Evolutionary conservation across 371 early-diverging fungal genomes (phyloP).

Genomic region (Syncephalastrum monosporum): DNA sequence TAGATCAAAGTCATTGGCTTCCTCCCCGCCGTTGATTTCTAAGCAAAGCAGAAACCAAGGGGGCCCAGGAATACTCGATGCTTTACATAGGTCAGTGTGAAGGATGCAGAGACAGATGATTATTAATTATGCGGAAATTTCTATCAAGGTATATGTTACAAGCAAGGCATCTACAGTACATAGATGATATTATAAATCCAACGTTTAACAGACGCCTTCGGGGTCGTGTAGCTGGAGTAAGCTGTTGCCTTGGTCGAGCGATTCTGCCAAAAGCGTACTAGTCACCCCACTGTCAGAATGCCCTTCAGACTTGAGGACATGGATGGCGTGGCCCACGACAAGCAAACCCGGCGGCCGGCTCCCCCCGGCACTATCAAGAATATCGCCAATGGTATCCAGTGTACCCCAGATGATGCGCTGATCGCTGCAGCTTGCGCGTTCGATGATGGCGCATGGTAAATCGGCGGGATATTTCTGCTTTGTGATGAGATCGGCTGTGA

Average conservation of each 20-base stretch:
- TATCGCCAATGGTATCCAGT: constrained; percentile 54
- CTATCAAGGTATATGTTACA: no score
- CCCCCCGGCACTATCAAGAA: constrained; percentile 67
- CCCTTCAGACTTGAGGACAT: constrained; percentile 43
- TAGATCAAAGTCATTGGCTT: no score
- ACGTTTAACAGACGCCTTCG: constrained; percentile 33
- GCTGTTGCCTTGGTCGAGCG: constrained; percentile 9
- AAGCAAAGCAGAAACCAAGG: no score
- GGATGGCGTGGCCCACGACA: constrained; percentile 61
- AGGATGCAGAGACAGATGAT: no score
- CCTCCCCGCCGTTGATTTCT: no score
- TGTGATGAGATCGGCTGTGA: constrained; percentile 57
- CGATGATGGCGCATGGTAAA: constrained; percentile 73
- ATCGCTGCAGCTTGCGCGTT: constrained; percentile 73
- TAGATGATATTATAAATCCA: no score
- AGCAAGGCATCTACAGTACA: no score
- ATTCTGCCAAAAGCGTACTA: constrained; percentile 18
- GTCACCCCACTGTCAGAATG: constrained; percentile 34
- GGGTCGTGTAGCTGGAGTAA: constrained; percentile 45
- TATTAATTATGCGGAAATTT: no score
- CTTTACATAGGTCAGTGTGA: no score
- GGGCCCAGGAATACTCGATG: no score
- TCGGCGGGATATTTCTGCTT: constrained; percentile 59
- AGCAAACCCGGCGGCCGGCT: constrained; percentile 76
- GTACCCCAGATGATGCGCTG: constrained; percentile 67